Evolutionary conservation across 768 basidiomycete species (phyloP).

Genomic region (Termitomyces sp.): DNA sequence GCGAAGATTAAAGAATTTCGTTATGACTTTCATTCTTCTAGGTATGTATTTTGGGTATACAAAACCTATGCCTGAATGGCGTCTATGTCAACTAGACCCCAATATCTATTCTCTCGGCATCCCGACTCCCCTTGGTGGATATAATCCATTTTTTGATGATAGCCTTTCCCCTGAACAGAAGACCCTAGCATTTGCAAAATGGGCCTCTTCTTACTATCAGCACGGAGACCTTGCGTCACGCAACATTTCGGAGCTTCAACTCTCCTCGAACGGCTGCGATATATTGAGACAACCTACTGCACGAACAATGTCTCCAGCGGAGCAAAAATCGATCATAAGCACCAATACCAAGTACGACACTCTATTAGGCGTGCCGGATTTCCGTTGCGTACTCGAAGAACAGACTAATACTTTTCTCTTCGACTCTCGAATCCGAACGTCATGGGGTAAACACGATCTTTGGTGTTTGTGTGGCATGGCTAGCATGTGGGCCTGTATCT

Average conservation of each 20-base stretch:
- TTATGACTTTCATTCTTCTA: constrained; percentile 15
- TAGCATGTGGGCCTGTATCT: neutral
- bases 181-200: neutral
- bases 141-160: neutral
- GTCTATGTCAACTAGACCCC: neutral
- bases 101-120: neutral
- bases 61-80: neutral
- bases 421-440: neutral
- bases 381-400: neutral
- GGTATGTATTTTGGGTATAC: constrained; percentile 4
- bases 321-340: neutral
- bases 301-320: neutral
- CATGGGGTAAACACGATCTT: neutral
- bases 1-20: constrained; percentile 12
- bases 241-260: neutral
- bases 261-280: neutral
- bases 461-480: constrained; percentile 1
- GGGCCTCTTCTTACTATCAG: constrained; percentile 2
- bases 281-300: neutral
- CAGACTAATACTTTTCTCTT: neutral
- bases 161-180: neutral
- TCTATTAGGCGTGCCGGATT: neutral
- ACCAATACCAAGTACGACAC: neutral
- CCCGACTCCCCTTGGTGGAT: neutral
- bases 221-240: constrained; percentile 1